Evolutionary conservation across 768 basidiomycete genomes (phyloP).

Genomic region (Boletus vermiculosoides): DNA sequence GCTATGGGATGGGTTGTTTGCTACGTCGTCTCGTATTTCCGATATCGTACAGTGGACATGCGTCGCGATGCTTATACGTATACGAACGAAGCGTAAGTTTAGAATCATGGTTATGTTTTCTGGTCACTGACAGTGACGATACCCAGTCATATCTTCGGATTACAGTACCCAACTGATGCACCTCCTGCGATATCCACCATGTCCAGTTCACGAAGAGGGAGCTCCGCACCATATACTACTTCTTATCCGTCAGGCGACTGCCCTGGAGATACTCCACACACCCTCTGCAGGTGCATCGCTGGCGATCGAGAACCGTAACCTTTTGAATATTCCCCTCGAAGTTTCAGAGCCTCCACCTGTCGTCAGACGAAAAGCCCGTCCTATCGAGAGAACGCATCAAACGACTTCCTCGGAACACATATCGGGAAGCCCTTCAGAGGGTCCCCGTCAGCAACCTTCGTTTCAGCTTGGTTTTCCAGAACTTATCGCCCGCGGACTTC

Average conservation of each 20-base stretch:
- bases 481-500: conserved; percentile 64
- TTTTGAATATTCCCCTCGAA: conserved; percentile 71
- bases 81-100: conserved; percentile 83
- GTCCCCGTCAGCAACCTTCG: conserved; percentile 42
- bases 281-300: conserved; percentile 76
- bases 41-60: conserved; percentile 84
- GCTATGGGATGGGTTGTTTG: conserved; percentile 96
- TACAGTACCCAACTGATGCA: conserved; percentile 83
- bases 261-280: conserved; percentile 70
- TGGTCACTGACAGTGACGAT: conserved; percentile 14
- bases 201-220: conserved; percentile 34
- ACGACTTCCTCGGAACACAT: conserved; percentile 19
- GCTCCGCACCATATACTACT: conserved; percentile 59
- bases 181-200: conserved; percentile 80
- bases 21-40: conserved; percentile 70
- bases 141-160: conserved; percentile 78
- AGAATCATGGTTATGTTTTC: not conserved
- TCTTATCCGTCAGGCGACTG: conserved; percentile 80
- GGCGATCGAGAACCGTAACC: conserved; percentile 77
- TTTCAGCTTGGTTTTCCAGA: conserved; percentile 63
- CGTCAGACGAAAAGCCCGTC: conserved; percentile 37
- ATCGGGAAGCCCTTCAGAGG: conserved; percentile 24
- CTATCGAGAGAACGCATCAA: conserved; percentile 33
- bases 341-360: conserved; percentile 48
- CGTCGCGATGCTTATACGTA: conserved; percentile 92